Conservation (phyloP, 2,329 filamentous ascomycete species). For the Fusarium sulawesiense region DNA sequence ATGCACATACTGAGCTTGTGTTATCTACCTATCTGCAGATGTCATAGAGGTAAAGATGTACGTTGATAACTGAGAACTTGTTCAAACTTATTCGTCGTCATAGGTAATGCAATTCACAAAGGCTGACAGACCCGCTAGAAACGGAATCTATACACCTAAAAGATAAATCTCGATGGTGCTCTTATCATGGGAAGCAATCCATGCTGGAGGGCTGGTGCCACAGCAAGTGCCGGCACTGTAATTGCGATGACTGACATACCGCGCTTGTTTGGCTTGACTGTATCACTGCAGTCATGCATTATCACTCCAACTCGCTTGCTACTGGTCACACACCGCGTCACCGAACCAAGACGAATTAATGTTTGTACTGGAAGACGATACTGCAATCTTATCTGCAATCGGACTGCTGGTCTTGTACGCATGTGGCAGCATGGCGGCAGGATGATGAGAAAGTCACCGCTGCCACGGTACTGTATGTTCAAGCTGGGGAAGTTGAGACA, state of each 20-base stretch:
- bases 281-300: constrained; percentile 7
- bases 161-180: background rate
- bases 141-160: background rate
- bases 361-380: background rate
- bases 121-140: background rate
- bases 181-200: background rate
- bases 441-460: background rate
- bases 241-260: constrained; percentile 5
- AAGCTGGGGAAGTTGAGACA: constrained; percentile 12
- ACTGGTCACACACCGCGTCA: constrained; percentile 15
- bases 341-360: constrained; percentile 1
- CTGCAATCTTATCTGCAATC: background rate
- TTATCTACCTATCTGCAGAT: background rate
- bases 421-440: background rate
- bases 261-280: constrained; percentile 1
- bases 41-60: background rate
- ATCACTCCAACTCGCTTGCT: constrained; percentile 27
- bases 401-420: background rate
- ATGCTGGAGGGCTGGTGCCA: background rate
- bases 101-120: background rate
- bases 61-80: background rate
- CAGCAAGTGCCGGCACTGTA: constrained; percentile 19
- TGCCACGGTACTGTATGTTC: background rate
- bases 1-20: background rate
- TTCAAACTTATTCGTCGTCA: background rate